phyloP scores from a whole-genome alignment of 768 basidiomycete genomes.

The Termitomyces sp. region DNA sequence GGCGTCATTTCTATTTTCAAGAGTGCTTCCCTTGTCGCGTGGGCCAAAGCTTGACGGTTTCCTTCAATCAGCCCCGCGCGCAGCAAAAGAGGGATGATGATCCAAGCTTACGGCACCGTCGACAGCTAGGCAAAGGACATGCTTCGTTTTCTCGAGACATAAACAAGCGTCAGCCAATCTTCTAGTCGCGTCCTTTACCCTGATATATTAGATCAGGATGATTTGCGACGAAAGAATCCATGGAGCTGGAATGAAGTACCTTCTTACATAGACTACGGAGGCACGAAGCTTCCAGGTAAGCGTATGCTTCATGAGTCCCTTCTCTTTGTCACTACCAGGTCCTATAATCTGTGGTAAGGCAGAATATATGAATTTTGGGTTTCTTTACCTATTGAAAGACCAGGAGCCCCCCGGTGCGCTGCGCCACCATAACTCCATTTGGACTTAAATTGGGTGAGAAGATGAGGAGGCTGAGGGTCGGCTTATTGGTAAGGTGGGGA shows the following conservation, averaged over 20 bases:
- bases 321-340: not conserved
- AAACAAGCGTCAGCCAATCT: conserved; percentile 4
- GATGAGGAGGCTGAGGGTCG: not conserved
- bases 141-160: conserved; percentile 1
- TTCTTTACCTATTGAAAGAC: not conserved
- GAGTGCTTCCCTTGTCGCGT: conserved; percentile 8
- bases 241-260: not conserved
- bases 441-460: not conserved
- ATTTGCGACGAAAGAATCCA: not conserved
- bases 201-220: not conserved
- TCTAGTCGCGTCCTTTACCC: conserved; percentile 2
- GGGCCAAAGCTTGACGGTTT: conserved; percentile 26
- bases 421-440: conserved; percentile 2
- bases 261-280: not conserved
- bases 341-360: not conserved
- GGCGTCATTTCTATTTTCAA: conserved; percentile 12
- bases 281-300: not conserved
- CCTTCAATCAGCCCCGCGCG: conserved; percentile 18
- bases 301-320: too few species aligned
- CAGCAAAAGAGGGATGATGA: conserved; percentile 22
- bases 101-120: conserved; percentile 2
- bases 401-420: not conserved
- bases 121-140: conserved; percentile 9
- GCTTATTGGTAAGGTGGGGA: not conserved
- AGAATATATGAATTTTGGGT: not conserved